A percentile compares a stretch with the other conserved stretches of the same genome.
These are phyloP conservation scores for Gracilaria gracilis DNA, from an alignment of 23 red algal species.

Conservation along the genomic window DNA sequence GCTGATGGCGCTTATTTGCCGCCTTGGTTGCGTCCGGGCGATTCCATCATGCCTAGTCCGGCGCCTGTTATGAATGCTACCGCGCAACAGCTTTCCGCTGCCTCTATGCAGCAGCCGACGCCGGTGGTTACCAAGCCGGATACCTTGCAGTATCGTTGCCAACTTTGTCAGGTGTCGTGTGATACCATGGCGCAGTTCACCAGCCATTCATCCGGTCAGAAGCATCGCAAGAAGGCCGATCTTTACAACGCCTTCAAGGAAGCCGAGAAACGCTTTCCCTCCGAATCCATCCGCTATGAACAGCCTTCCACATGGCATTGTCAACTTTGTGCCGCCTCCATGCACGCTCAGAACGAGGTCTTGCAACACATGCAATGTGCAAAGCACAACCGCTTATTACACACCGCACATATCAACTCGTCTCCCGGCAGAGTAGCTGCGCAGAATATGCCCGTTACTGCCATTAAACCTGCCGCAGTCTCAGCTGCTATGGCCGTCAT, in stretches of 20 bases:
- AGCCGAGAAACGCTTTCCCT: constrained; percentile 4
- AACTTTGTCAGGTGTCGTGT: constrained; percentile 29
- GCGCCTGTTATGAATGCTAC: neutral
- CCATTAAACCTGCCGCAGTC: neutral
- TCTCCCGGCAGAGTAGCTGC: neutral
- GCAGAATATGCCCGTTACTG: neutral
- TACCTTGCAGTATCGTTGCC: constrained; percentile 17
- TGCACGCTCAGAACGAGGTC: constrained; percentile 35
- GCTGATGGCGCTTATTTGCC: neutral
- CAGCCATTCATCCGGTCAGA: constrained; percentile 38
- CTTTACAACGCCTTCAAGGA: constrained; percentile 1
- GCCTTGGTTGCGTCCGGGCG: neutral
- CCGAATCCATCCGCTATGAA: constrained; percentile 3
- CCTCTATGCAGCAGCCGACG: neutral
- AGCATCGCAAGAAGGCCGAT: constrained; percentile 51
- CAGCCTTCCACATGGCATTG: constrained; percentile 27
- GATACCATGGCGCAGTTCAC: constrained; percentile 33
- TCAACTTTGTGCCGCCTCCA: neutral
- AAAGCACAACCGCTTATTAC: constrained; percentile 27
- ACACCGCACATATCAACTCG: neutral
- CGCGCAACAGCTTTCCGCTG: neutral
- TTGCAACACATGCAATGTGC: constrained; percentile 45
- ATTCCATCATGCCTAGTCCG: neutral
- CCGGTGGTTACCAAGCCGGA: neutral
- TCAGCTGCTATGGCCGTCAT: neutral